phyloP scores from a whole-genome alignment of 75 land plant genomes.

The Pinus taeda region DNA sequence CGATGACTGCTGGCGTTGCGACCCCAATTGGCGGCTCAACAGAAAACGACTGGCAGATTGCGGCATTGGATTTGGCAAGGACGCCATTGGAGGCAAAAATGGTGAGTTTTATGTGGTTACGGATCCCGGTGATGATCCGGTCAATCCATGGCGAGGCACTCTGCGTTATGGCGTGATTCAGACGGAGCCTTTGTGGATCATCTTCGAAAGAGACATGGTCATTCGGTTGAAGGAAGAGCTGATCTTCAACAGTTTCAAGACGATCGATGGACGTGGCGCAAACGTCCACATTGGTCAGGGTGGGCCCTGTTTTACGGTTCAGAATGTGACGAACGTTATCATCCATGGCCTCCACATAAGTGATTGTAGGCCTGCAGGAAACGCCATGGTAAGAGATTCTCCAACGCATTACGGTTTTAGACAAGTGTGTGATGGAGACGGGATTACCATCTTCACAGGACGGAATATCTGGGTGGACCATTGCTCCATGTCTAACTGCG shows the following conservation, averaged over 20 bases:
- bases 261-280: conserved; percentile 62
- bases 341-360: conserved; percentile 31
- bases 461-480: conserved; percentile 60
- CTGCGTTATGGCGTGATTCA: conserved; percentile 63
- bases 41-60: conserved; percentile 44
- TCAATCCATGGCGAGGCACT: conserved; percentile 48
- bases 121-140: conserved; percentile 39
- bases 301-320: conserved; percentile 42
- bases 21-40: conserved; percentile 29
- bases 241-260: conserved; percentile 51
- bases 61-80: conserved; percentile 55
- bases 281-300: conserved; percentile 50
- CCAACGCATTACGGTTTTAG: conserved; percentile 27
- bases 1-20: conserved; percentile 66
- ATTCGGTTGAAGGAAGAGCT: conserved; percentile 46
- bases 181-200: conserved; percentile 56
- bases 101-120: conserved; percentile 55
- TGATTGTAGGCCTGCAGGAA: conserved; percentile 15
- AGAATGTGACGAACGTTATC: conserved; percentile 24
- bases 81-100: conserved; percentile 43
- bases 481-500: conserved; percentile 27
- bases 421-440: conserved; percentile 45
- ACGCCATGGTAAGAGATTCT: conserved; percentile 35
- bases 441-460: conserved; percentile 37
- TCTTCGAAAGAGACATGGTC: conserved; percentile 44